Conservation (phyloP, 352 stramenopile genomes). For the Globisporangium viniferum region DNA sequence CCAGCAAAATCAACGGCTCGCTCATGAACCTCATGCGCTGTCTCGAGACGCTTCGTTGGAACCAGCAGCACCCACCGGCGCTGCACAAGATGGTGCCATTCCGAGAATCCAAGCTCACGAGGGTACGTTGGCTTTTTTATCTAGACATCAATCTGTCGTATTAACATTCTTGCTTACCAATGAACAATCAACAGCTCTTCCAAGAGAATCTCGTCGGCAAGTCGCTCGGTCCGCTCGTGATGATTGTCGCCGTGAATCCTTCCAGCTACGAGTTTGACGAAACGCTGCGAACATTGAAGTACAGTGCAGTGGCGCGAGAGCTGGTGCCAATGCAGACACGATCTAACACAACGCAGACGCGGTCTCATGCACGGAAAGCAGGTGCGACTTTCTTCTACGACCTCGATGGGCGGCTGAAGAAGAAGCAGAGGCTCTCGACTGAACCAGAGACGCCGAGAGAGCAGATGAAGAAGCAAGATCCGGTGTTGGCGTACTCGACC, state of each 20-base stretch:
- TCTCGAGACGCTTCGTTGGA: conserved; percentile 92
- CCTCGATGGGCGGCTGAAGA: conserved; percentile 48
- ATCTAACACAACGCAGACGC: conserved; percentile 26
- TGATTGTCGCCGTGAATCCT: conserved; percentile 97
- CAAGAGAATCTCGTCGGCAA: conserved; percentile 91
- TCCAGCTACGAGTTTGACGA: conserved; percentile 94
- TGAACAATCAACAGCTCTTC: conserved; percentile 80
- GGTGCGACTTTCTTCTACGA: conserved; percentile 41
- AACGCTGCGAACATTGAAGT: conserved; percentile 94
- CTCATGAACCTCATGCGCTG: conserved; percentile 98
- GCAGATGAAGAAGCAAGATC: neutral
- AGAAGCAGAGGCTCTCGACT: conserved; percentile 25
- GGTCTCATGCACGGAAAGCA: conserved; percentile 8
- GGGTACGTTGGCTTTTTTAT: conserved; percentile 24
- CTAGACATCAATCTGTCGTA: neutral
- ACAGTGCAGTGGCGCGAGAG: conserved; percentile 90
- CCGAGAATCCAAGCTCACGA: conserved; percentile 95
- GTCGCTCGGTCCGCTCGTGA: conserved; percentile 86
- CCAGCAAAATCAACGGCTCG: conserved; percentile 97
- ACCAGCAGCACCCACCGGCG: conserved; percentile 73
- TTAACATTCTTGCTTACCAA: conserved; percentile 1
- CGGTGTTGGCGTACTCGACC: conserved; percentile 10
- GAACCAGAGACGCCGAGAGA: conserved; percentile 17
- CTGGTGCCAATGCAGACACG: conserved; percentile 67
- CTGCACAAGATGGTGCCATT: conserved; percentile 95